phyloP scores from a whole-genome alignment of 2,329 filamentous ascomycete genomes.

The Xylariaceae sp. region DNA sequence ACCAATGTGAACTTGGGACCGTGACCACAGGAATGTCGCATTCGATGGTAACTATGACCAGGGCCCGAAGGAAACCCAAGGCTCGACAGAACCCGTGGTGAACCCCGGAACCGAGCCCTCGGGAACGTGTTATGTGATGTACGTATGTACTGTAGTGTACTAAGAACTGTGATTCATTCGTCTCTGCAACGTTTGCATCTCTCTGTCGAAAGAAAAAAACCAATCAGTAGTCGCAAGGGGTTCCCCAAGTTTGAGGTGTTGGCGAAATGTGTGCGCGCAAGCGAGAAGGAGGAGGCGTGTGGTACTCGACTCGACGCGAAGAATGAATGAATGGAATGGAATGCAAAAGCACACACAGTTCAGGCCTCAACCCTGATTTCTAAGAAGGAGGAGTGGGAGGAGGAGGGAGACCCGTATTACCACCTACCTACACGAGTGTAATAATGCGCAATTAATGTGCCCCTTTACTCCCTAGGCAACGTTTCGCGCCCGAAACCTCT shows the following conservation, averaged over 20 bases:
- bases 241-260: background rate
- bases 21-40: slow-evolving; percentile 1
- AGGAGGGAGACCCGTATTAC: background rate
- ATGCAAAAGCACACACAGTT: too few species aligned
- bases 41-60: slow-evolving; percentile 5
- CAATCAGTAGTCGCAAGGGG: background rate
- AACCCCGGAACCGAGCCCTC: slow-evolving; percentile 11
- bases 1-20: background rate
- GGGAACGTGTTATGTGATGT: background rate
- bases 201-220: background rate
- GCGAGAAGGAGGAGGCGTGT: slow-evolving; percentile 2
- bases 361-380: too few species aligned
- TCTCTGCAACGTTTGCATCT: background rate
- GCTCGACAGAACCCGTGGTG: slow-evolving; percentile 1
- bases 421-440: background rate
- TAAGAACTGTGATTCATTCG: background rate
- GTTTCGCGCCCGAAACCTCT: too few species aligned
- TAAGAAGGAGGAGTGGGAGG: too few species aligned
- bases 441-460: background rate
- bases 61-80: background rate
- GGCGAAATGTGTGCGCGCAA: background rate
- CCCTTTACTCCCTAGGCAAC: background rate
- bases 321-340: background rate
- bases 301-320: background rate
- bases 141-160: background rate